Conservation (phyloP, 108 stramenopile genomes). For the Nitzschia sp. region DNA sequence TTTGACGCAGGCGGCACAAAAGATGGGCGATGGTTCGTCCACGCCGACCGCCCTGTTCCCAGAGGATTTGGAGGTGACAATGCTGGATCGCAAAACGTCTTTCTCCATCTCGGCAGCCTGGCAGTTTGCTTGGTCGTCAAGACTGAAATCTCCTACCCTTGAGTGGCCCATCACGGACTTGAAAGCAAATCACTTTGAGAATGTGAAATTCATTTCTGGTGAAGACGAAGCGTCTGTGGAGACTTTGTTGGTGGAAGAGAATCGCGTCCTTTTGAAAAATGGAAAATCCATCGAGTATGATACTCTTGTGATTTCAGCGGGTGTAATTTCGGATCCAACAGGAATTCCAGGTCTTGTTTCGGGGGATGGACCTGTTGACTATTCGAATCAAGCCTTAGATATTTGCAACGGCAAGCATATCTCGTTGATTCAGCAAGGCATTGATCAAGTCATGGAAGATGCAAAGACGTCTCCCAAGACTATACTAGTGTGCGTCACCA, state of each 20-base stretch:
- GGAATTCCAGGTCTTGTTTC: conserved; percentile 1
- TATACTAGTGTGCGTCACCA: background rate
- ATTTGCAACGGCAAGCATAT: background rate
- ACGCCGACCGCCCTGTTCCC: background rate
- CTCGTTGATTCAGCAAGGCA: background rate
- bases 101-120: conserved; percentile 5
- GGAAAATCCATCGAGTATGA: background rate
- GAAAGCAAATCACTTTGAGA: background rate
- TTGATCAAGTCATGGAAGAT: conserved; percentile 4
- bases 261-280: background rate
- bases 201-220: background rate
- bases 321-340: conserved; percentile 1
- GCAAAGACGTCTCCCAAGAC: background rate
- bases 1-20: background rate
- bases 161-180: conserved; percentile 4
- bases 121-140: conserved; percentile 5
- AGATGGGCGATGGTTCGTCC: background rate
- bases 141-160: background rate
- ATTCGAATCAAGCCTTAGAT: background rate
- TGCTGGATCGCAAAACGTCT: conserved; percentile 11
- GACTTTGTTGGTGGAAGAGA: background rate
- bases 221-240: background rate
- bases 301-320: background rate
- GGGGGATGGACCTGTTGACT: background rate
- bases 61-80: conserved; percentile 1